Base-by-base conservation (phyloP, 495 filamentous ascomycete species). In the Talaromyces wortmannii region DNA sequence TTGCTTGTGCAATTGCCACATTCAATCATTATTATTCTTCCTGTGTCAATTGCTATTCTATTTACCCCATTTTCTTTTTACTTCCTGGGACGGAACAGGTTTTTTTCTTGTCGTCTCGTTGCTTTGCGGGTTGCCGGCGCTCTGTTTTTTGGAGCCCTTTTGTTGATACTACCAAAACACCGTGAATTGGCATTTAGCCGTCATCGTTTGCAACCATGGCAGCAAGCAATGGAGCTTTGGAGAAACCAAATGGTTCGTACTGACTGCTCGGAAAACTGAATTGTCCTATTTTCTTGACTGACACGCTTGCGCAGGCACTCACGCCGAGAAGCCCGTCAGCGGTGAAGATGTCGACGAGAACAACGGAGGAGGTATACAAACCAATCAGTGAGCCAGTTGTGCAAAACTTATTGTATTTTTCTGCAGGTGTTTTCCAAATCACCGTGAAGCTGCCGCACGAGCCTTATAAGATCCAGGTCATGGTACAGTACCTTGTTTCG, bases 401-500 rank as follows among this genome's bases (percentile, higher is more conserved):
- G 29, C 45, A 1, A 13, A 17, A 3, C 44, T 50, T 1, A 1
- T 12, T 10, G 31, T 15, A 16, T 30, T 30, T 11, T 31, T 36
- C 13, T 51, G 48, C 51, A 82, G 79, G 72, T 65, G 75, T 96
- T 66, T 95, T 90, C 74, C 83, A 85, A 74, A 81, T 97, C 63
- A 87, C 81, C 57, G 81, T 97, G 63, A 82, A 86, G 63, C 83
- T 98, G 31, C 94, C 94, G 59, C 86, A 92, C 69, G 82, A 86
- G 56, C 84, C 87, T 8, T 77, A 83, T 61, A 79, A 90, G 65
- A 86, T 94, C 57, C 83, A 92, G 71, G 82, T 97, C 52, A 92
- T 88, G 83, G 90, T 92, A 55, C 32, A 70, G 72, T 60, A 73
- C 69, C 51, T 53, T 32, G 45, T 54, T 50, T 57, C 54, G 17